A percentile compares a stretch with the other conserved stretches of the same genome.
Evolutionary conservation across 2,329 filamentous ascomycete genomes (phyloP).

Genomic region (Phaeosphaeriaceae sp.): DNA sequence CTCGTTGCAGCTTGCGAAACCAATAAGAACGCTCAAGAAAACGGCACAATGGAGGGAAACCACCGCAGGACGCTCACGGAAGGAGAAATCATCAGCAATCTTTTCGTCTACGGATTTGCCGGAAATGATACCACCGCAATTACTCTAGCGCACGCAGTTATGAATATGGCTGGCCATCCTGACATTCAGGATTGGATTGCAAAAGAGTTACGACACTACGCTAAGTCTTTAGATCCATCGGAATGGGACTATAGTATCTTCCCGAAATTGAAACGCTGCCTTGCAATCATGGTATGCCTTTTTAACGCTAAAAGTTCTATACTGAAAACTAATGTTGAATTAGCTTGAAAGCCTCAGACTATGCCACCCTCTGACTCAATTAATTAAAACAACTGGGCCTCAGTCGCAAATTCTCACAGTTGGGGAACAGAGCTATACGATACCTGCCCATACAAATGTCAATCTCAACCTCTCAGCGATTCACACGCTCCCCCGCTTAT

Average conservation of each 20-base stretch:
- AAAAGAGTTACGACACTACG: conserved; percentile 48
- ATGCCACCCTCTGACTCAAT: conserved; percentile 7
- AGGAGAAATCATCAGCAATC: conserved; percentile 48
- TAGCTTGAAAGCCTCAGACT: conserved; percentile 21
- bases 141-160: conserved; percentile 48
- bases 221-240: not conserved
- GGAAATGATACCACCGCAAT: conserved; percentile 60
- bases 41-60: not conserved
- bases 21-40: conserved; percentile 34
- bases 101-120: conserved; percentile 58
- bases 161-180: conserved; percentile 53
- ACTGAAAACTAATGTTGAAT: not conserved
- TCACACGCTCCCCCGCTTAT: not conserved
- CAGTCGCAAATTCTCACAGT: conserved; percentile 7
- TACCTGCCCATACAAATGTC: not conserved
- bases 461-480: not conserved
- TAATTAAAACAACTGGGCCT: conserved; percentile 9
- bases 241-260: conserved; percentile 15
- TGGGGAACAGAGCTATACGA: conserved; percentile 4
- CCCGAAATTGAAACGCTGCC: conserved; percentile 6
- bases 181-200: conserved; percentile 56
- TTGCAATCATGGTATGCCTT: not conserved
- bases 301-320: not conserved
- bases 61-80: conserved; percentile 1
- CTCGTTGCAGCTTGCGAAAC: conserved; percentile 9